A percentile compares a stretch with the other conserved stretches of the same genome.
phyloP scores from a whole-genome alignment of 148 eudicot species.

The Linanthus parryae region DNA sequence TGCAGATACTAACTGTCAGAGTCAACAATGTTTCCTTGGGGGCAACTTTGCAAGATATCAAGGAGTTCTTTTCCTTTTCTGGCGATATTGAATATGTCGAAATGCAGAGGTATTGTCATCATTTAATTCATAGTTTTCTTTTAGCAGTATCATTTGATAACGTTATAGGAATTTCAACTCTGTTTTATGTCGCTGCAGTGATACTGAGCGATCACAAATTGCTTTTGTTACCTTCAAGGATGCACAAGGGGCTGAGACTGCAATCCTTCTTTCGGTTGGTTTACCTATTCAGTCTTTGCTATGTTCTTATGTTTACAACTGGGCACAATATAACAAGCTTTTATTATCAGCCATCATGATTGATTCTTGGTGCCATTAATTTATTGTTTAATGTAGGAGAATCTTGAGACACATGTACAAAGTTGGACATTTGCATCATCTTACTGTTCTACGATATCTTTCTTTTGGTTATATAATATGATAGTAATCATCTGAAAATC shows the following conservation, averaged over 20 bases:
- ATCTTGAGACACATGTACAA: no score
- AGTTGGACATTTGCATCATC: no score
- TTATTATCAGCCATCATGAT: no score
- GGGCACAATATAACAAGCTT: no score
- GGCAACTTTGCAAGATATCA: constrained; percentile 10
- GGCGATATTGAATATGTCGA: constrained; percentile 15
- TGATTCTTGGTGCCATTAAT: no score
- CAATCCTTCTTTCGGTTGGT: constrained; percentile 87
- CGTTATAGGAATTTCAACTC: background rate
- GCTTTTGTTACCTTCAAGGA: constrained; percentile 90
- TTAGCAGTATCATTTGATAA: background rate
- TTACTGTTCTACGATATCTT: no score
- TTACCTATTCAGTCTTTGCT: no score
- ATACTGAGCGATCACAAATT: constrained; percentile 72
- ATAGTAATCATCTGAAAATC: no score
- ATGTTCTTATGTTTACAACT: no score
- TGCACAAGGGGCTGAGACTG: constrained; percentile 85
- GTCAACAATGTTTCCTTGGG: constrained; percentile 12
- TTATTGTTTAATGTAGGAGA: no score
- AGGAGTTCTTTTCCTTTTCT: constrained; percentile 14
- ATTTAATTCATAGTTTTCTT: background rate
- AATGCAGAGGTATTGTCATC: background rate
- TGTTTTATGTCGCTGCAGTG: constrained; percentile 32
- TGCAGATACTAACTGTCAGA: constrained; percentile 10
- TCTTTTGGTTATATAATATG: no score